phyloP scores from a whole-genome alignment of 2,329 filamentous ascomycete genomes.

The Colletotrichum endophyticum region DNA sequence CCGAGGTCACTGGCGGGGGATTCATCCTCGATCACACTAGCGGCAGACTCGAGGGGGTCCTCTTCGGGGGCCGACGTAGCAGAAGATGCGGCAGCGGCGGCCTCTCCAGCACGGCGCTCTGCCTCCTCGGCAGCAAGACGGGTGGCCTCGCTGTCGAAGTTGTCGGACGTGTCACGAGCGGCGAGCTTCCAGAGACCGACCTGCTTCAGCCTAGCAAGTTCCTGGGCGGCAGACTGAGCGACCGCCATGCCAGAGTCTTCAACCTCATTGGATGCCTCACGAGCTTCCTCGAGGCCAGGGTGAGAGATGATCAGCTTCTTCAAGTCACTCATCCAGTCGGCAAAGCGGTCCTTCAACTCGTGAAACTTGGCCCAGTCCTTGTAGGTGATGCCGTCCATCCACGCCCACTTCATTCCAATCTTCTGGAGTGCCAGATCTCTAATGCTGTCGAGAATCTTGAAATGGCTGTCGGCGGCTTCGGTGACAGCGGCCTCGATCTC shows the following conservation, averaged over 20 bases:
- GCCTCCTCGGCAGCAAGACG: constrained; percentile 59
- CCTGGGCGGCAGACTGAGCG: constrained; percentile 78
- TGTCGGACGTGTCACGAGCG: constrained; percentile 74
- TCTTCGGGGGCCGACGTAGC: constrained; percentile 13
- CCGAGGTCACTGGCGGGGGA: constrained; percentile 12
- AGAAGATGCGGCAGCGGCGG: constrained; percentile 25
- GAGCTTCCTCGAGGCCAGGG: constrained; percentile 71
- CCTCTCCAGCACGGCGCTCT: constrained; percentile 35
- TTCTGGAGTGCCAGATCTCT: constrained; percentile 86
- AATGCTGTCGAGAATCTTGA: constrained; percentile 82
- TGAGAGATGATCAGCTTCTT: constrained; percentile 78
- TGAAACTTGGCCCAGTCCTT: constrained; percentile 98
- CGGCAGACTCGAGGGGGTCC: constrained; percentile 21
- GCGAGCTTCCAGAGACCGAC: constrained; percentile 84
- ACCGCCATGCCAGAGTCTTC: constrained; percentile 82
- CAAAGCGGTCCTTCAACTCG: constrained; percentile 80
- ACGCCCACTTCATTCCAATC: constrained; percentile 93
- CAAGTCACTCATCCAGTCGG: constrained; percentile 84
- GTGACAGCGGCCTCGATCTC: constrained; percentile 73
- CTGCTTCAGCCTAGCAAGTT: constrained; percentile 81
- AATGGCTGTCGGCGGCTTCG: constrained; percentile 77
- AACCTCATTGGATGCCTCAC: constrained; percentile 69
- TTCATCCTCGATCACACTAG: constrained; percentile 16
- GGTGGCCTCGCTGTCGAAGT: constrained; percentile 75
- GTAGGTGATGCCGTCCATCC: constrained; percentile 94